Percentiles rank a stretch among this genome's conserved stretches.
phyloP scores from a whole-genome alignment of 1,139 yeast genomes.

The Kodamaea derodonti region DNA sequence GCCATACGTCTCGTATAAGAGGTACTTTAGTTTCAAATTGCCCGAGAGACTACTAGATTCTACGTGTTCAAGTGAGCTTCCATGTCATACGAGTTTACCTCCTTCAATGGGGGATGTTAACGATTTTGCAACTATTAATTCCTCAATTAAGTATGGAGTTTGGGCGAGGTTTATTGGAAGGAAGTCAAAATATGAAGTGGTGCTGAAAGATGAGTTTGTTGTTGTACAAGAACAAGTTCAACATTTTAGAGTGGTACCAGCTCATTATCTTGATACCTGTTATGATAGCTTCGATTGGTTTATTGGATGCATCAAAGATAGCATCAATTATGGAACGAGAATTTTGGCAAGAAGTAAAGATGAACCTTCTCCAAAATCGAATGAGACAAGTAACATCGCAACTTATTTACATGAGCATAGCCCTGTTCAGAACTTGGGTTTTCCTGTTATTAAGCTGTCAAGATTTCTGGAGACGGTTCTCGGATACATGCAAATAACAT shows the following conservation, averaged over 20 bases:
- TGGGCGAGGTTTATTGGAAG: conserved; percentile 22
- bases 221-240: conserved; percentile 31
- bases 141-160: conserved; percentile 17
- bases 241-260: conserved; percentile 27
- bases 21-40: conserved; percentile 21
- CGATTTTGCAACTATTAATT: conserved; percentile 1
- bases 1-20: conserved; percentile 12
- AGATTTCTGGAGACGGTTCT: neutral
- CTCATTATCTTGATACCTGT: neutral
- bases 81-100: conserved; percentile 18
- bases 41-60: conserved; percentile 20
- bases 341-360: neutral
- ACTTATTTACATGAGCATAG: neutral
- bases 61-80: conserved; percentile 14
- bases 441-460: neutral
- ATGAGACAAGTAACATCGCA: neutral
- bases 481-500: neutral
- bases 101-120: conserved; percentile 17
- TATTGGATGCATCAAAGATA: neutral
- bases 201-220: conserved; percentile 31
- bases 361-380: neutral
- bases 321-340: neutral
- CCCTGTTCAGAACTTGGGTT: neutral
- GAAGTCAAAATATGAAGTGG: conserved; percentile 17
- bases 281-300: neutral